Evolutionary conservation across 495 filamentous ascomycete species (phyloP), one percentile per base, ranked within the genome.

Genomic region (Cenococcum geophilum): DNA sequence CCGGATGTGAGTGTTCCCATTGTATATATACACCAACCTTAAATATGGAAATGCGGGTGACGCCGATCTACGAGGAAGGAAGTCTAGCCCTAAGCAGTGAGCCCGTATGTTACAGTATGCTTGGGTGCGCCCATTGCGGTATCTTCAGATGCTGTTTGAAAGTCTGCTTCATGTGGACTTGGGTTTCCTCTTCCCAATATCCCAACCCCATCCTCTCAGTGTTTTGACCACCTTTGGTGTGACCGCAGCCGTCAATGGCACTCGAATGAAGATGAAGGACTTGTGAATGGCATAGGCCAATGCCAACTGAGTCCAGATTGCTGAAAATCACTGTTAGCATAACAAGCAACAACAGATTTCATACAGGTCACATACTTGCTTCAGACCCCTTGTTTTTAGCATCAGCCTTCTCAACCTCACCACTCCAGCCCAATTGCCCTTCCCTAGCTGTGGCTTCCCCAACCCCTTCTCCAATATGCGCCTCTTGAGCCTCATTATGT

Each of bases 211-310:
- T 5, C 83, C 78, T 57, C 93, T 76, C 4, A 98, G 77, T 16
- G 83, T 80, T 74, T 90, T 91, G 61, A 96, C 93, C 11, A 97
- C 86, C 71, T 93, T 96, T 1, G 73, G 93, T 6, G 88, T 90
- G 14, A 96, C 80, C 0, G 90, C 92, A 12, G 87, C 92, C 1
- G 93, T 91, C 63, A 97, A 71, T 1, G 93, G 93, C 1, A 98
- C 88, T 9, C 93, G 82, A 57, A 97, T 75, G 73, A 99, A 96
- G 55, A 99, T 96, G 73, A 98, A 92, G 63, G 87, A 93, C 75
- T 99, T 99, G 78, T 99, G 93, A 55, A 99, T 87, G 0, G 92
- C 93, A 67, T 99, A 99, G 5, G 93, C 95, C 14, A 99, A 82
- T 14, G 88, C 93, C 25, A 97, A 77, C 67, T 97, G 91, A 4